These are phyloP conservation scores for Starmerella sp. DNA, from an alignment of 805 yeast genomes.

Conservation along the genomic window DNA sequence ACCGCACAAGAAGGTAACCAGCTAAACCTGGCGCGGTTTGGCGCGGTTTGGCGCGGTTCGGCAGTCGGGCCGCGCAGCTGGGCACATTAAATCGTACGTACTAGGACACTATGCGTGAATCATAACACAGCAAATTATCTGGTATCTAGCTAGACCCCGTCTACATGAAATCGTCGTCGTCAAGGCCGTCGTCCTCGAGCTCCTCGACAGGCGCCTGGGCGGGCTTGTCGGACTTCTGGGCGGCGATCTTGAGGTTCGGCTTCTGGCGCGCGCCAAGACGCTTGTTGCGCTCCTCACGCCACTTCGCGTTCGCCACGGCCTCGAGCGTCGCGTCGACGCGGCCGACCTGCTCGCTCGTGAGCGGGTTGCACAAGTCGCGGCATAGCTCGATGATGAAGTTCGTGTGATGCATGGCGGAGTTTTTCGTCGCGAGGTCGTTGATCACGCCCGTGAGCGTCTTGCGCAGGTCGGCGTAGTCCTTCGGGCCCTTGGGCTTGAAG, in stretches of 20 bases:
- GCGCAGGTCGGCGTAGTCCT: slow-evolving; percentile 67
- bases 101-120: too few species aligned
- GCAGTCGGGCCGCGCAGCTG: too few species aligned
- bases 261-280: slow-evolving; percentile 87
- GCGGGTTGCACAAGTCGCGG: slow-evolving; percentile 73
- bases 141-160: background rate
- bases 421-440: slow-evolving; percentile 45
- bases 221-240: slow-evolving; percentile 43
- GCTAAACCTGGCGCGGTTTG: too few species aligned
- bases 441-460: slow-evolving; percentile 56
- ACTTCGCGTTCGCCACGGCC: slow-evolving; percentile 73
- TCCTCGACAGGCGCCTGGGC: slow-evolving; percentile 36
- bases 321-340: slow-evolving; percentile 77
- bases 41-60: too few species aligned
- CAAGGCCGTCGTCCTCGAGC: slow-evolving; percentile 33
- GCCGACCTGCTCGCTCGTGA: slow-evolving; percentile 69
- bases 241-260: slow-evolving; percentile 67
- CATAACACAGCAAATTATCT: background rate
- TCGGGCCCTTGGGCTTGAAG: slow-evolving; percentile 70
- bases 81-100: too few species aligned
- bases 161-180: slow-evolving; percentile 36
- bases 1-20: too few species aligned
- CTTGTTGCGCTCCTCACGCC: slow-evolving; percentile 78
- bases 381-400: slow-evolving; percentile 72
- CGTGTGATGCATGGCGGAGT: slow-evolving; percentile 56